Conservation (phyloP, 2,329 filamentous ascomycete genomes). For the Daldinia sp. region DNA sequence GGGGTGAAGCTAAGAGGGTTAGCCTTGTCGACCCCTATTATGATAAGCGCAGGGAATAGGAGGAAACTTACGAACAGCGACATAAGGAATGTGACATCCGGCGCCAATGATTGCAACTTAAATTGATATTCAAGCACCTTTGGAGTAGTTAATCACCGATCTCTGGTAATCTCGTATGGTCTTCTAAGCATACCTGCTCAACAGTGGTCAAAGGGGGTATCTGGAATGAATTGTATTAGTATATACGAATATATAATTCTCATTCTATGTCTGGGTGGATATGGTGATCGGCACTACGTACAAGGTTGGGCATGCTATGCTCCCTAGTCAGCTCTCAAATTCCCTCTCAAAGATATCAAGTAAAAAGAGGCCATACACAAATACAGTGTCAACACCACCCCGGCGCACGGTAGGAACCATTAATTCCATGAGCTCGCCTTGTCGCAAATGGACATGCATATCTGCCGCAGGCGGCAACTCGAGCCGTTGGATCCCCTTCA, state of each 20-base stretch:
- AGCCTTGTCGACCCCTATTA: slow-evolving; percentile 31
- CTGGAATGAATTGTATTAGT: slow-evolving; percentile 24
- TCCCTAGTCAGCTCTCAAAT: slow-evolving; percentile 23
- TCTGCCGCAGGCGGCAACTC: slow-evolving; percentile 74
- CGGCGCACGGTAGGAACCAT: slow-evolving; percentile 66
- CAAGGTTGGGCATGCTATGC: slow-evolving; percentile 48
- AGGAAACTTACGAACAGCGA: slow-evolving; percentile 68
- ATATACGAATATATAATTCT: neutral
- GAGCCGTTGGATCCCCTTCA: slow-evolving; percentile 54
- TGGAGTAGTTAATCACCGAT: slow-evolving; percentile 59
- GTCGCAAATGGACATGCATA: slow-evolving; percentile 78
- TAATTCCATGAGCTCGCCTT: slow-evolving; percentile 72
- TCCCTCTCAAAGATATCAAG: slow-evolving; percentile 10
- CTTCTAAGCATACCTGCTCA: slow-evolving; percentile 29
- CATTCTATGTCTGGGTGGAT: slow-evolving; percentile 40
- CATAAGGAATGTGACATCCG: slow-evolving; percentile 77
- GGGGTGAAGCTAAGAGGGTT: slow-evolving; percentile 61
- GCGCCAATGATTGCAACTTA: slow-evolving; percentile 69
- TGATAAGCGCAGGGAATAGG: neutral
- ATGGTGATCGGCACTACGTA: slow-evolving; percentile 54
- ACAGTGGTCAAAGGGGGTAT: slow-evolving; percentile 40
- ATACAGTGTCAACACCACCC: slow-evolving; percentile 74
- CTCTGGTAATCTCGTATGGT: neutral
- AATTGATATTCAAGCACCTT: slow-evolving; percentile 75
- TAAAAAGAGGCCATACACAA: slow-evolving; percentile 54